A percentile compares a stretch with the other conserved stretches of the same genome.
phyloP scores from a whole-genome alignment of 2,329 filamentous ascomycete genomes.

The Elsinoe ampelina region DNA sequence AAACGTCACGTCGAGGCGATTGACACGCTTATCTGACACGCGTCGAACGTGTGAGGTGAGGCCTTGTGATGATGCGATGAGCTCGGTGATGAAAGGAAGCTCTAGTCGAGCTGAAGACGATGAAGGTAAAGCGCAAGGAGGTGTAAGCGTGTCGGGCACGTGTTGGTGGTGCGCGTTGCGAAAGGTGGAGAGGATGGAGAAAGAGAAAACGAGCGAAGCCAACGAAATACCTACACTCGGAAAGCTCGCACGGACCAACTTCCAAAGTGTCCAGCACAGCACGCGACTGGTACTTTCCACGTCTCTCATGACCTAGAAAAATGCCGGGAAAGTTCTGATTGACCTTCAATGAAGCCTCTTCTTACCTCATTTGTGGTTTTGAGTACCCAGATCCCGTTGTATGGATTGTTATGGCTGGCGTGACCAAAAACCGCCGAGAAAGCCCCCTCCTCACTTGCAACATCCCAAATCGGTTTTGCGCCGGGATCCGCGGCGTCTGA shows the following conservation, averaged over 20 bases:
- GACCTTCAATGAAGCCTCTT: neutral
- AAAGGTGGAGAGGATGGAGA: constrained; percentile 15
- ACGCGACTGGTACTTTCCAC: neutral
- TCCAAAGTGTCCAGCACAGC: neutral
- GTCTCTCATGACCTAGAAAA: neutral
- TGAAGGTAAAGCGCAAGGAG: constrained; percentile 7
- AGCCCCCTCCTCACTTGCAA: constrained; percentile 7
- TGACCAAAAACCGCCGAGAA: constrained; percentile 6
- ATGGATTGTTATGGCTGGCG: neutral
- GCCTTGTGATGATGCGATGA: neutral
- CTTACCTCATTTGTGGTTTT: neutral
- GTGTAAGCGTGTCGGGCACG: neutral
- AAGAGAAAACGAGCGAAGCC: constrained; percentile 11
- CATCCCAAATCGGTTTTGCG: constrained; percentile 1
- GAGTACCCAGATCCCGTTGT: neutral
- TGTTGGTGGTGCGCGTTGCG: constrained; percentile 5
- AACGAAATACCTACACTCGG: neutral
- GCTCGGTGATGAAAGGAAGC: neutral
- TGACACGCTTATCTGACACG: constrained; percentile 12
- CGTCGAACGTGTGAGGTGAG: neutral
- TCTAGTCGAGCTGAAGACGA: neutral
- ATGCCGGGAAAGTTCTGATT: neutral
- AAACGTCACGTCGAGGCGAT: neutral
- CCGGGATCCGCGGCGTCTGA: constrained; percentile 9
- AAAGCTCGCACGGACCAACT: neutral